Evolutionary conservation across 2,329 filamentous ascomycete genomes (phyloP), one percentile per base, ranked within the genome.

Genomic region (Talaromyces pinophilus): DNA sequence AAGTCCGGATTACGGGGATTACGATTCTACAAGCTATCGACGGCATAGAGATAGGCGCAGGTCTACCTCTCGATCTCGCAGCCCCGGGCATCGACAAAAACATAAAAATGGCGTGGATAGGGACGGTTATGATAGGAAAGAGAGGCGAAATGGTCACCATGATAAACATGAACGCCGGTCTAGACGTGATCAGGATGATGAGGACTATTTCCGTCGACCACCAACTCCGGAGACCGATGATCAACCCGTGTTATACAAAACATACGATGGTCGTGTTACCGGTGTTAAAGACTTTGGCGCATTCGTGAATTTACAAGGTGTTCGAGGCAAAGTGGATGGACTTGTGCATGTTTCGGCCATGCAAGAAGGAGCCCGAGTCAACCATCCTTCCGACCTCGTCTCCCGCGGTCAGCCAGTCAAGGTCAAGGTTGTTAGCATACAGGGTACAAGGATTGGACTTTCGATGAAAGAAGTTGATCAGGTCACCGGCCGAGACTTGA

Each of bases 401-500:
- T 86, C 90, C 2, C 86, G 87, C 67, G 92, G 91, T 5, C 93
- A 98, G 75, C 82, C 87, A 1, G 92, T 99, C 63, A 96, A 95
- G 77, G 92, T 98, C 72, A 99, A 99, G 77, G 90, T 99, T 28
- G 84, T 90, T 73, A 97, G 91, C 74, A 89, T 97, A 63, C 91
- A 98, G 74, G 90, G 90, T 3, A 87, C 84, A 63, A 86, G 92
- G 33, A 89, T 98, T 72, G 93, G 93, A 0, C 81, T 99, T 5
- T 97, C 93, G 0, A 97, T 99, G 93, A 97, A 97, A 75, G 94
- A 97, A 68, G 93, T 97, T 17, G 94, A 99, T 72, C 95, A 99
- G 77, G 85, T 87, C 35, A 93, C 91, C 2, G 95, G 95, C 5
- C 86, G 88, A 74, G 95, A 99, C 74, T 81, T 97, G 46, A 87